Evolutionary conservation across 441 rosid genomes (phyloP).

Genomic region (Biscutella auriculata): DNA sequence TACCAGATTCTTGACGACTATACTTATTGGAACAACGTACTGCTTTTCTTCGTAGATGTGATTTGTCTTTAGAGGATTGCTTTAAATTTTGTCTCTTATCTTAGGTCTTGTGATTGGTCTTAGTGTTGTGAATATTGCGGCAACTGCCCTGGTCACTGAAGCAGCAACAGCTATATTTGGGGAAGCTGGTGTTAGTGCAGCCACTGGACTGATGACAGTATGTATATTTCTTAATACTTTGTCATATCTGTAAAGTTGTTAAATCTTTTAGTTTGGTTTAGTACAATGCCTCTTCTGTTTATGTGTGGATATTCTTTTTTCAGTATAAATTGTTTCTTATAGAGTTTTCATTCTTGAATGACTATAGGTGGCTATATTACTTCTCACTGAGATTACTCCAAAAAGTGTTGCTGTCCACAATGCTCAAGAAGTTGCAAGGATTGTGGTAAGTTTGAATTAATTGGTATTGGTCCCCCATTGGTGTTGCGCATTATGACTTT

Average conservation of each 20-base stretch:
- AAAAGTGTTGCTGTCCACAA: constrained; percentile 96
- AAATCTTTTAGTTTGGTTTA: neutral
- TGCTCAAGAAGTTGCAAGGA: constrained; percentile 86
- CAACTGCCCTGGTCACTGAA: constrained; percentile 95
- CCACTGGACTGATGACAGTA: constrained; percentile 99
- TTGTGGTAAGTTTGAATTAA: constrained; percentile 62
- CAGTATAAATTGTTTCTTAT: neutral
- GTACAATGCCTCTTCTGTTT: neutral
- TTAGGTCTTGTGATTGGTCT: constrained; percentile 23
- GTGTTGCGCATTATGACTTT: neutral
- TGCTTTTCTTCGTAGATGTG: constrained; percentile 17
- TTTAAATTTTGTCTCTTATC: constrained; percentile 26
- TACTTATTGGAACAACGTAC: constrained; percentile 99
- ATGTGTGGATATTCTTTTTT: neutral
- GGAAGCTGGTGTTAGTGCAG: constrained; percentile 99
- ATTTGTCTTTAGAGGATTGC: constrained; percentile 17
- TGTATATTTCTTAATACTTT: constrained; percentile 16
- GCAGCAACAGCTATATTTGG: constrained; percentile 98
- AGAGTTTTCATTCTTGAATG: neutral
- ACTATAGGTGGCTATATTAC: constrained; percentile 78
- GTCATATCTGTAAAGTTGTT: neutral
- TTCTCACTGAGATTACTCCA: constrained; percentile 96
- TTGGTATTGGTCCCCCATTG: neutral
- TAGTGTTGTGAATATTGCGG: constrained; percentile 96
- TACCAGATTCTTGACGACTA: constrained; percentile 93